These are phyloP conservation scores for Magnolia changhungtana DNA, from an alignment of 164 flowering plant genomes.

Conservation along the genomic window DNA sequence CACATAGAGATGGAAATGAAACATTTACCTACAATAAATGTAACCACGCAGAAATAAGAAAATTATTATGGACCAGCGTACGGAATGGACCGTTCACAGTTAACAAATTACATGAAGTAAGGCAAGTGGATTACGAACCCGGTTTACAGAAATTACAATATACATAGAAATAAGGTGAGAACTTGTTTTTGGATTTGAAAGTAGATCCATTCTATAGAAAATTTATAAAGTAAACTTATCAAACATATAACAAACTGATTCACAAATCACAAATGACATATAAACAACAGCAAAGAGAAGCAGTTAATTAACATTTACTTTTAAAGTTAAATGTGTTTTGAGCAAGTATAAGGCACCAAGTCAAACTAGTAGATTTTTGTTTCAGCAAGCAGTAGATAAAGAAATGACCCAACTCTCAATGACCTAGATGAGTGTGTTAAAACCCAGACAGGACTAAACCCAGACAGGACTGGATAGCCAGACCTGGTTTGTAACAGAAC, in stretches of 20 bases:
- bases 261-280: neutral
- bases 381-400: neutral
- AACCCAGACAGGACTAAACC: neutral
- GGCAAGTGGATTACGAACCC: too few relatives aligned
- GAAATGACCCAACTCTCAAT: neutral
- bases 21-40: too few relatives aligned
- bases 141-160: too few relatives aligned
- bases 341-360: neutral
- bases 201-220: slow-evolving; percentile 56
- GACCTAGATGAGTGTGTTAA: neutral
- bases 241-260: neutral
- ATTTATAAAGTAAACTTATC: neutral
- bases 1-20: too few relatives aligned
- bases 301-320: neutral
- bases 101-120: too few relatives aligned
- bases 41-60: too few relatives aligned
- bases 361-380: neutral
- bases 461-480: neutral
- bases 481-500: neutral
- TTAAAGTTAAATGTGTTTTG: neutral
- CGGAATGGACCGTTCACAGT: too few relatives aligned
- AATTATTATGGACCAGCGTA: too few relatives aligned
- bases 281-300: neutral
- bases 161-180: slow-evolving; percentile 67
- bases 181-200: slow-evolving; percentile 69